Percentiles rank a stretch among this genome's conserved stretches.
Evolutionary conservation across 2,329 filamentous ascomycete species (phyloP).

Genomic region (Sordariomycetes sp.): DNA sequence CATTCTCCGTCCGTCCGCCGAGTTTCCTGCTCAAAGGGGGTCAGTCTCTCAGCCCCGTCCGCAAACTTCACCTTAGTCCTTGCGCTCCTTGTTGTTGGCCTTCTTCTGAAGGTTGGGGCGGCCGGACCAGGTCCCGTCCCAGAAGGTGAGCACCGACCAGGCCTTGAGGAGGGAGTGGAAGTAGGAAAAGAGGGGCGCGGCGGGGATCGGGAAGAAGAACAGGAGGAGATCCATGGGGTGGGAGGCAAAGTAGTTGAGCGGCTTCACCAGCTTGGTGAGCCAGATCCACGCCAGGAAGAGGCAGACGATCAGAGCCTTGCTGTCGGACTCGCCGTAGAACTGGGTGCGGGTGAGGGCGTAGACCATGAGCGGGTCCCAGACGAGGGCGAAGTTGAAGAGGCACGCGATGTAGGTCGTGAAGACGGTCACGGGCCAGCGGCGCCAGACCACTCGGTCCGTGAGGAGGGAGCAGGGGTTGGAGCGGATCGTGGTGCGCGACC

Average conservation of each 20-base stretch:
- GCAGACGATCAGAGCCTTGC: background rate
- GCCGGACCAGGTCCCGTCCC: conserved; percentile 25
- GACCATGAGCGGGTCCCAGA: conserved; percentile 36
- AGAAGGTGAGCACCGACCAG: conserved; percentile 42
- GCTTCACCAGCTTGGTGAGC: conserved; percentile 45
- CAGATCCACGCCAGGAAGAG: conserved; percentile 33
- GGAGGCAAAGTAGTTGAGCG: conserved; percentile 37
- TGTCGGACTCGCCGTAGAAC: background rate
- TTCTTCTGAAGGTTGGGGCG: background rate
- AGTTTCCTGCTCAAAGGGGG: too few relatives aligned
- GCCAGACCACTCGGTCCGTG: conserved; percentile 3
- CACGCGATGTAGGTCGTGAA: conserved; percentile 45
- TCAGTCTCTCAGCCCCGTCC: too few relatives aligned
- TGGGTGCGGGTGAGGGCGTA: background rate
- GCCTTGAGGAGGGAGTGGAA: conserved; percentile 47
- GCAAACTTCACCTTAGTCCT: too few relatives aligned
- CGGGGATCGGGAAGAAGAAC: conserved; percentile 33
- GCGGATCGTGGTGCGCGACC: conserved; percentile 48
- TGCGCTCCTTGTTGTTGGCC: too few relatives aligned
- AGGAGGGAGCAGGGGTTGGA: conserved; percentile 39
- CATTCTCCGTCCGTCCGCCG: too few relatives aligned
- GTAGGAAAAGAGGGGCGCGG: conserved; percentile 35
- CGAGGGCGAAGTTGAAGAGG: conserved; percentile 43
- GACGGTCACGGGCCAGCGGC: conserved; percentile 35
- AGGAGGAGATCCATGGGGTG: conserved; percentile 40